Conservation (phyloP, 139 green algal genomes). For the Chlorokybus atmophyticus region DNA sequence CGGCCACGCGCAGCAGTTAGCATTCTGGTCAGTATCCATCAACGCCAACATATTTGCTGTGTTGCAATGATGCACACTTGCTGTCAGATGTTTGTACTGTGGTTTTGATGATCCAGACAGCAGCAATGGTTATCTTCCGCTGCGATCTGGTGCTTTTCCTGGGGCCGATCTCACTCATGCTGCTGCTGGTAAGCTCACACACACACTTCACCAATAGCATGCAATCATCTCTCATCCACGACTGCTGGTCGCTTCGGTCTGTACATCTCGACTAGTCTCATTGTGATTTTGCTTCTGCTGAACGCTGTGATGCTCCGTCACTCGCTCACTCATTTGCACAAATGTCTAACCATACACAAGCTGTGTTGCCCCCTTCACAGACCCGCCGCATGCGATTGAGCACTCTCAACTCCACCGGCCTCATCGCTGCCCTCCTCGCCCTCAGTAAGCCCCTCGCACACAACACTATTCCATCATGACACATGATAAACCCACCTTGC, state of each 20-base stretch:
- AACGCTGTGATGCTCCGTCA: neutral
- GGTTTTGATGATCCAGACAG: too few relatives aligned
- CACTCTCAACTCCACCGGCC: too few relatives aligned
- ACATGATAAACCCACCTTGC: too few relatives aligned
- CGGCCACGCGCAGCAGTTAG: too few relatives aligned
- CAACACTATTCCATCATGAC: too few relatives aligned
- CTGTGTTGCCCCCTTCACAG: neutral
- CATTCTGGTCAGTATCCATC: too few relatives aligned
- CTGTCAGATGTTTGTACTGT: too few relatives aligned
- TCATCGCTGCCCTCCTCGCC: too few relatives aligned
- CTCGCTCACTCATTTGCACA: neutral
- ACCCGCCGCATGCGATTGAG: neutral
- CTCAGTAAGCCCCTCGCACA: too few relatives aligned
- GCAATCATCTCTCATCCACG: neutral
- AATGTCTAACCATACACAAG: neutral
- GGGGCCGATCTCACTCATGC: constrained; percentile 40
- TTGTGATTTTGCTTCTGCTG: neutral
- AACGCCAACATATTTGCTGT: too few relatives aligned
- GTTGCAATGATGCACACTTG: too few relatives aligned
- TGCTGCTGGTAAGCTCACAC: constrained; percentile 32
- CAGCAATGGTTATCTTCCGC: constrained; percentile 45
- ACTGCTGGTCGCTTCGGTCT: neutral
- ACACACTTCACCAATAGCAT: neutral
- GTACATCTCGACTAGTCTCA: neutral
- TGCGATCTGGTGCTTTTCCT: constrained; percentile 61